Evolutionary conservation across 2,329 filamentous ascomycete genomes (phyloP).

Genomic region (Kalmusia sp.): DNA sequence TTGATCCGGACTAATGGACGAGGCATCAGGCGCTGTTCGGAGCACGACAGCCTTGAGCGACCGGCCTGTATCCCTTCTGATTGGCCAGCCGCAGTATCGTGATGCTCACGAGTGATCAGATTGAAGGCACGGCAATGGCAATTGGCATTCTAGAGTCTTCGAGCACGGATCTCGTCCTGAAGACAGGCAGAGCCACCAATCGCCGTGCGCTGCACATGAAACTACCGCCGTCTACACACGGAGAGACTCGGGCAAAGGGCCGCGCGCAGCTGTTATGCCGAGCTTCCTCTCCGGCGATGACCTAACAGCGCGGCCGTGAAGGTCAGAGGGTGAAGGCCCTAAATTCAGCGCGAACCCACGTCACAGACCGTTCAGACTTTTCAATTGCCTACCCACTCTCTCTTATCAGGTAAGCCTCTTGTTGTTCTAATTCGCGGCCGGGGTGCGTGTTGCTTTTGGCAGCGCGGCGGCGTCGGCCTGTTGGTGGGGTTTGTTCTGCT

Average conservation of each 20-base stretch:
- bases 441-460: constrained; percentile 20
- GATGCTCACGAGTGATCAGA: constrained; percentile 4
- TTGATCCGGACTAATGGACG: constrained; percentile 32
- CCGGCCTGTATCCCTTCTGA: constrained; percentile 6
- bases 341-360: constrained; percentile 25
- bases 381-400: constrained; percentile 19
- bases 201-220: constrained; percentile 7
- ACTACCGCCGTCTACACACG: constrained; percentile 8
- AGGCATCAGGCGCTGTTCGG: constrained; percentile 26
- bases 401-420: constrained; percentile 19
- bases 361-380: constrained; percentile 18
- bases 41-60: constrained; percentile 22
- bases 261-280: constrained; percentile 20
- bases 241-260: constrained; percentile 19
- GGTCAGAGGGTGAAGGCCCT: constrained; percentile 10
- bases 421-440: constrained; percentile 9
- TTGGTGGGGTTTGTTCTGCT: constrained; percentile 14
- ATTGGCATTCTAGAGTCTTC: constrained; percentile 4
- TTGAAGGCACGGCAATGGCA: neutral
- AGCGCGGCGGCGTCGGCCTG: constrained; percentile 12
- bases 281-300: constrained; percentile 37
- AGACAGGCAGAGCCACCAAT: constrained; percentile 11
- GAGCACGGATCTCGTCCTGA: constrained; percentile 1
- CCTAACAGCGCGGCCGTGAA: constrained; percentile 46
- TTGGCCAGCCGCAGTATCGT: constrained; percentile 16